Conservation (phyloP, 768 basidiomycete species). For the Terana coerulea region DNA sequence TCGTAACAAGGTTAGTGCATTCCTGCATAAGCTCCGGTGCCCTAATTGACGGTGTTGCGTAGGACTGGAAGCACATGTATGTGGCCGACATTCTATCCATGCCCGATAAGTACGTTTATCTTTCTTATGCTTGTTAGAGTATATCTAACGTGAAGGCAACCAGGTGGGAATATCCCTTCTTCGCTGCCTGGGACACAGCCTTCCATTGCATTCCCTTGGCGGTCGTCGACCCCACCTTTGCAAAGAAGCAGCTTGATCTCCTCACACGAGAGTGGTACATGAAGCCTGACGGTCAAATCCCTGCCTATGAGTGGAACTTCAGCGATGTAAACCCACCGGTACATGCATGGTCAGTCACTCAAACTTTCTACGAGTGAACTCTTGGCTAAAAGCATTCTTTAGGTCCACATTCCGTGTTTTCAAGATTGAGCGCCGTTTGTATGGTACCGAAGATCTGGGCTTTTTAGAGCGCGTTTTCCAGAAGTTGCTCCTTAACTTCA, state of each 20-base stretch:
- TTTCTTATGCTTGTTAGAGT: neutral
- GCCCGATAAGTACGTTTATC: constrained; percentile 84
- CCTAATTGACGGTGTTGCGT: no score
- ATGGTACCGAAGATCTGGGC: constrained; percentile 82
- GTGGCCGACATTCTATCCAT: constrained; percentile 95
- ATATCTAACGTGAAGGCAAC: constrained; percentile 3
- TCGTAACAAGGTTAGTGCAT: constrained; percentile 65
- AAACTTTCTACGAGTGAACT: constrained; percentile 1
- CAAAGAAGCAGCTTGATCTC: constrained; percentile 96
- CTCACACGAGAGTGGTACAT: constrained; percentile 99
- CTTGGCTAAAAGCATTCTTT: neutral
- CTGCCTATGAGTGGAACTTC: constrained; percentile 99
- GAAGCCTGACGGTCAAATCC: constrained; percentile 98
- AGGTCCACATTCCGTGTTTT: constrained; percentile 98
- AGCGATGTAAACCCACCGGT: constrained; percentile 98
- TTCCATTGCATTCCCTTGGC: constrained; percentile 99
- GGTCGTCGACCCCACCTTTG: constrained; percentile 90
- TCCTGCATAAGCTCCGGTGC: neutral
- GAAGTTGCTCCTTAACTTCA: constrained; percentile 94
- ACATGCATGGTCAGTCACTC: constrained; percentile 76
- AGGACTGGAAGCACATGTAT: constrained; percentile 97
- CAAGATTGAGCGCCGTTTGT: constrained; percentile 97
- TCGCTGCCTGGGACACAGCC: constrained; percentile 98
- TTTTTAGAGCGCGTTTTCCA: constrained; percentile 99
- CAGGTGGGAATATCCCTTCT: constrained; percentile 99